Base-by-base conservation (phyloP, 306 rosid species). In the Cercis canadensis region DNA sequence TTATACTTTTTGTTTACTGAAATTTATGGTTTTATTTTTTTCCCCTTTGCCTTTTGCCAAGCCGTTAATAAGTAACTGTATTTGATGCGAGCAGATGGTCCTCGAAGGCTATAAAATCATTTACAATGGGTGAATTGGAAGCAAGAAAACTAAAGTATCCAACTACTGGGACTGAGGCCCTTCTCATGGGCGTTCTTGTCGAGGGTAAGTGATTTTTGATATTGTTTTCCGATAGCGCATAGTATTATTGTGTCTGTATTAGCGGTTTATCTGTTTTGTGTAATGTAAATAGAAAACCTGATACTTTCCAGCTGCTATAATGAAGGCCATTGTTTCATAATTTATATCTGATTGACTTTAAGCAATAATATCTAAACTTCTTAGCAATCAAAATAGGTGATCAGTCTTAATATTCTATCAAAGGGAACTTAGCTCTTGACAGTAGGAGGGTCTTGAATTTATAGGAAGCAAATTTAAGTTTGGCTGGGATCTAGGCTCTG, bases 111-210 rank as follows among this genome's bases (percentile, higher is more conserved):
- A 86, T 89, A 73, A 92, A 87, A 78, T 84, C 98, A 70, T 79
- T 89, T 80, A 77, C 89, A 33, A 84, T 89, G 94, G 78, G 51
- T 21, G 87, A 75, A 72, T 29, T 86, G 82, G 94, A 92, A 78
- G 94, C 96, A 0, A 83, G 92, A 73, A 92, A 92, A 82, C 77
- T 92, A 11, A 87, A 78, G 82, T 76, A 67, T 66, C 70, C 77
- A n/a, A 81, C 67, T 39, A 81, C 94, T 4, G 96, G 94, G 10
- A 84, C 92, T 51, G 96, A 89, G 72, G 76, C 90, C 43, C 75
- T 92, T 81, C 82, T 89, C 81, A 77, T 89, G 94, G 97, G 96
- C 57, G 47, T 89, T 78, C 96, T 89, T 11, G 33, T 82, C 1
- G 96, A 89, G 69, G 94, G 98, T 84, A 67, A 70, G 41, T 69